These are phyloP conservation scores for Mrakiaceae sp. DNA, from an alignment of 1,284 basidiomycete species.

Conservation along the genomic window DNA sequence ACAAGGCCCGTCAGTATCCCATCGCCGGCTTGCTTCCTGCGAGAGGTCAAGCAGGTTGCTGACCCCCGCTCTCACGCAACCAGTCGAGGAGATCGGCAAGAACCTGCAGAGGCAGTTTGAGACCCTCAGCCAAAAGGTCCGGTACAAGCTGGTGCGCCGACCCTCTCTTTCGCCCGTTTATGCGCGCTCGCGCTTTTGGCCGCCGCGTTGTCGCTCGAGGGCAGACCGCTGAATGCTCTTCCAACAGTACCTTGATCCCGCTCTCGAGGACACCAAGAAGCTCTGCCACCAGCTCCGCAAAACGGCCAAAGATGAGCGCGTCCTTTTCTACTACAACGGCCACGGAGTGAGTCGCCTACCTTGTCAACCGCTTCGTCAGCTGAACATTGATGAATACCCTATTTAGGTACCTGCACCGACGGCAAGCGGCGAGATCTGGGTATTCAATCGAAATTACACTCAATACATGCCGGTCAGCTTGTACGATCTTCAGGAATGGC, in stretches of 20 bases:
- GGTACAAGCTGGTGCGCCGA: slow-evolving; percentile 58
- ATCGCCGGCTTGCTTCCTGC: not conserved
- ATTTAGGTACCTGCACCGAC: slow-evolving; percentile 69
- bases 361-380: not conserved
- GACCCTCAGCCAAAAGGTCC: slow-evolving; percentile 68
- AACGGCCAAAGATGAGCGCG: slow-evolving; percentile 84
- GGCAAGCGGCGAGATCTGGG: slow-evolving; percentile 93
- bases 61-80: not conserved
- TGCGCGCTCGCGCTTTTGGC: not conserved
- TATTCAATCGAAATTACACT: slow-evolving; percentile 94
- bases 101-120: slow-evolving; percentile 96
- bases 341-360: slow-evolving; percentile 56
- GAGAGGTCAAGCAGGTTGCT: not conserved
- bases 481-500: slow-evolving; percentile 82
- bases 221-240: slow-evolving; percentile 21
- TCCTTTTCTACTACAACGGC: slow-evolving; percentile 96
- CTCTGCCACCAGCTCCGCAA: slow-evolving; percentile 78
- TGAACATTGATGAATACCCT: not conserved
- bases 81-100: slow-evolving; percentile 68
- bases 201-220: not conserved
- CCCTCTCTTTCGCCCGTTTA: not conserved
- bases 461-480: slow-evolving; percentile 97
- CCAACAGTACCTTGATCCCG: slow-evolving; percentile 71
- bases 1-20: slow-evolving; percentile 49
- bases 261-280: slow-evolving; percentile 84